Base-by-base conservation (phyloP, 371 early-diverging fungal species). In the Apophysomyces variabilis region DNA sequence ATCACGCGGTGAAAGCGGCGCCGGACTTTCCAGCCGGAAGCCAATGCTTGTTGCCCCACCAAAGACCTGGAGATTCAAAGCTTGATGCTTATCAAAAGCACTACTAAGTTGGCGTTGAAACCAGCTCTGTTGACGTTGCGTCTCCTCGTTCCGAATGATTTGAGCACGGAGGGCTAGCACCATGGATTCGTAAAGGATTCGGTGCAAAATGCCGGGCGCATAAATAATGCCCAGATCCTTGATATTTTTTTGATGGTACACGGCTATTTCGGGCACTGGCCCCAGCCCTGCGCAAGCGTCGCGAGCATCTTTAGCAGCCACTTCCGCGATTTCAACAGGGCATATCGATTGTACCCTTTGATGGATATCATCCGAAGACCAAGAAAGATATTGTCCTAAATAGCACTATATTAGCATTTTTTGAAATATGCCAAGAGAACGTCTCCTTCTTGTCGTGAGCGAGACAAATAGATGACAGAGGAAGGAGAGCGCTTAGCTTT, bases 121-220 rank as follows among this genome's bases (percentile, higher is more conserved):
- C 63, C 66, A 66, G 16, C 38, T 45, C 26, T 37, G 82, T 78
- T 83, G 54, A 76, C 77, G 57, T 74, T 82, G 54, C 77, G 71
- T 58, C 77, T 81, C 81, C 47, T 88, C 87, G 44, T 85, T 78
- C 11, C 84, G 81, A 65, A 88, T 73, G 58, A 82, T 71, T 44
- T 85, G 78, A 1, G 81, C 73, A 9, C 72, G 73, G 61, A 91
- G 68, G 0, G 90, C 84, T 41, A 89, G 75, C 44, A 87, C 78
- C 57, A 85, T 76, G 12, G 89, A 80, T 70, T 90, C 90, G 64
- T 85, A 90, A 39, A 91, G 73, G 60, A 90, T 83, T 63, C 90
- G 82, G 70, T 91, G 86, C 38, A 92, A 74, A 54, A 88, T 73
- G 50, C 81, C 84, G 5, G 88, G 89, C 32, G 90, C 80, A 66